phyloP scores from a whole-genome alignment of 2,329 filamentous ascomycete species.

The Cryphonectria nitschkei region DNA sequence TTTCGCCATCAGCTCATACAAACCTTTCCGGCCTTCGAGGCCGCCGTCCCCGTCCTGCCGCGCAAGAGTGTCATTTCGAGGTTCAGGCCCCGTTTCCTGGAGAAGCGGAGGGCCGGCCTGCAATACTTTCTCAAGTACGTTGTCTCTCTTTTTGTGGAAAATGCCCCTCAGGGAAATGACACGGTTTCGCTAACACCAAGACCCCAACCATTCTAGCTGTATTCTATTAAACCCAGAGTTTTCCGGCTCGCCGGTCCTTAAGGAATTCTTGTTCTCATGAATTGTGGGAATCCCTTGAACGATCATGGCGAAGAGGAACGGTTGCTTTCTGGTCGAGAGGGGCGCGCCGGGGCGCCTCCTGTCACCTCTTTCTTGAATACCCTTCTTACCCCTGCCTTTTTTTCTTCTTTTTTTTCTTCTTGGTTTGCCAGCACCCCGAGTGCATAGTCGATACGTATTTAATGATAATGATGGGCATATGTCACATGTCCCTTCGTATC shows the following conservation, averaged over 20 bases:
- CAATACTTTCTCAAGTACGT: constrained; percentile 92
- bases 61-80: constrained; percentile 89
- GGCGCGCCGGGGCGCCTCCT: background rate
- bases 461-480: constrained; percentile 27
- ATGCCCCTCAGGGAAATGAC: background rate
- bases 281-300: background rate
- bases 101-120: constrained; percentile 78
- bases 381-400: background rate
- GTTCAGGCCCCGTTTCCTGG: constrained; percentile 84
- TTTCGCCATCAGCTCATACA: constrained; percentile 73
- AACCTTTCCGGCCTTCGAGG: constrained; percentile 83
- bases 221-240: constrained; percentile 93
- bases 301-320: background rate
- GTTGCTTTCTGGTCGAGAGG: background rate
- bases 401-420: background rate
- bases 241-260: constrained; percentile 85
- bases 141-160: background rate
- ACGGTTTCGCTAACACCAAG: background rate
- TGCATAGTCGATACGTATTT: constrained; percentile 24
- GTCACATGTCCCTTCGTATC: background rate
- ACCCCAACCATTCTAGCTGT: constrained; percentile 60
- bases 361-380: constrained; percentile 20
- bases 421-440: background rate
- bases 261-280: constrained; percentile 81
- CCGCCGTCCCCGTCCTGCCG: constrained; percentile 85